Conservation (phyloP, 202 grass and related monocot species). For the Panicum hallii region DNA sequence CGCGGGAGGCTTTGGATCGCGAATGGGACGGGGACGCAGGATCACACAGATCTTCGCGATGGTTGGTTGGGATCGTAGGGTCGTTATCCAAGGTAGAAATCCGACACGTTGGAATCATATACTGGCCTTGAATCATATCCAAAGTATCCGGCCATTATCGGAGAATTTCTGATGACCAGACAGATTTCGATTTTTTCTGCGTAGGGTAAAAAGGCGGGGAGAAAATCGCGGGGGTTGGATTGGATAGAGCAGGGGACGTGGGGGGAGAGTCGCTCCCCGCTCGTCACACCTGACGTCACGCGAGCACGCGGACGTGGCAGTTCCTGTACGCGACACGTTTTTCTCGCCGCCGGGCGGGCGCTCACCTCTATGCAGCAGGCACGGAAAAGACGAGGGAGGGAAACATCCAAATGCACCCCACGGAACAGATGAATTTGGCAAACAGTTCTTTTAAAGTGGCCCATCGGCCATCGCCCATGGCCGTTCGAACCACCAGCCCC, state of each 20-base stretch:
- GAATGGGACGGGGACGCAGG: neutral
- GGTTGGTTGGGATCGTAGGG: neutral
- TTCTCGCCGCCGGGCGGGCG: neutral
- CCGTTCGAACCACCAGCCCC: neutral
- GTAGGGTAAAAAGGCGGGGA: neutral
- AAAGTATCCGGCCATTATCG: neutral
- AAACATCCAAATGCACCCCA: conserved; percentile 32
- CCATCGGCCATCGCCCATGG: neutral
- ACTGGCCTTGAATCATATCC: neutral
- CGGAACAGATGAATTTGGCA: conserved; percentile 19
- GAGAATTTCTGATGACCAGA: neutral
- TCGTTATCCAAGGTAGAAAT: neutral
- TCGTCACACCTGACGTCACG: conserved; percentile 54
- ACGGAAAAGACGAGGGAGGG: neutral
- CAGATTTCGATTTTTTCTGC: neutral
- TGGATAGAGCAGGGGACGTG: conserved; percentile 11
- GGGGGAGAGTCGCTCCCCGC: neutral
- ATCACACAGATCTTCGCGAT: neutral
- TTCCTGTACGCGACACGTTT: conserved; percentile 30
- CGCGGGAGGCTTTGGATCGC: neutral
- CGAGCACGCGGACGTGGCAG: neutral
- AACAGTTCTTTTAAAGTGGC: conserved; percentile 12
- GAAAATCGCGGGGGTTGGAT: neutral
- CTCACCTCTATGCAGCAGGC: neutral
- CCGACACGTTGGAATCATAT: neutral